These are phyloP conservation scores for Silene uniflora DNA, from an alignment of 148 eudicot species.

Conservation along the genomic window DNA sequence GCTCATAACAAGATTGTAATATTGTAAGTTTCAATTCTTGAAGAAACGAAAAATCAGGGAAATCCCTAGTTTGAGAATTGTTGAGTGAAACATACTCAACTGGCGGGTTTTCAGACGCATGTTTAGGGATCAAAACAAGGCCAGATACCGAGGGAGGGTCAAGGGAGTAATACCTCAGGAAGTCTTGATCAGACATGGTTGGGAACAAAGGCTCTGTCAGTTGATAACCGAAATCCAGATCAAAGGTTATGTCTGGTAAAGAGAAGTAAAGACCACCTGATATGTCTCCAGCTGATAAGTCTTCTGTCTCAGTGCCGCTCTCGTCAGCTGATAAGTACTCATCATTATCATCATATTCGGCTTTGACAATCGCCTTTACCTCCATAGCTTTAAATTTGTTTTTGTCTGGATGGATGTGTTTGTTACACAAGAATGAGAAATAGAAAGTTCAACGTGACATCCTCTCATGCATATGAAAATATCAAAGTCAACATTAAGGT, in stretches of 20 bases:
- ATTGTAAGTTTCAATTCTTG: slow-evolving; percentile 10
- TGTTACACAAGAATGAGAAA: background rate
- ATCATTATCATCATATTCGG: slow-evolving; percentile 4
- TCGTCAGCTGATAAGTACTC: slow-evolving; percentile 22
- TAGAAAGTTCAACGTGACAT: background rate
- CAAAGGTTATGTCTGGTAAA: slow-evolving; percentile 22
- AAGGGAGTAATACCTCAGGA: slow-evolving; percentile 13
- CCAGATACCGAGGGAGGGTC: slow-evolving; percentile 20
- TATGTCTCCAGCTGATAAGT: slow-evolving; percentile 8
- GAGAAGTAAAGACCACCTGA: slow-evolving; percentile 21
- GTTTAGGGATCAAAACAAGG: slow-evolving; percentile 26
- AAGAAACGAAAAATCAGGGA: slow-evolving; percentile 22
- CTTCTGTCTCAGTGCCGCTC: slow-evolving; percentile 7
- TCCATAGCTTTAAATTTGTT: background rate
- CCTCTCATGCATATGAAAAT: slow-evolving; percentile 12
- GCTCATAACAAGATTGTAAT: slow-evolving; percentile 26
- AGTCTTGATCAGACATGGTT: slow-evolving; percentile 20
- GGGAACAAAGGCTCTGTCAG: slow-evolving; percentile 24
- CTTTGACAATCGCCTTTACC: background rate
- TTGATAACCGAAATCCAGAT: slow-evolving; percentile 17
- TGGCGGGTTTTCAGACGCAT: slow-evolving; percentile 1
- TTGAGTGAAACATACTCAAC: slow-evolving; percentile 23
- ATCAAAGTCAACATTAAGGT: slow-evolving; percentile 18
- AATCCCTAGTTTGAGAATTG: background rate
- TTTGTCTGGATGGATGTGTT: background rate